Conservation (phyloP, 2,329 filamentous ascomycete genomes). For the Penicillium sp. region DNA sequence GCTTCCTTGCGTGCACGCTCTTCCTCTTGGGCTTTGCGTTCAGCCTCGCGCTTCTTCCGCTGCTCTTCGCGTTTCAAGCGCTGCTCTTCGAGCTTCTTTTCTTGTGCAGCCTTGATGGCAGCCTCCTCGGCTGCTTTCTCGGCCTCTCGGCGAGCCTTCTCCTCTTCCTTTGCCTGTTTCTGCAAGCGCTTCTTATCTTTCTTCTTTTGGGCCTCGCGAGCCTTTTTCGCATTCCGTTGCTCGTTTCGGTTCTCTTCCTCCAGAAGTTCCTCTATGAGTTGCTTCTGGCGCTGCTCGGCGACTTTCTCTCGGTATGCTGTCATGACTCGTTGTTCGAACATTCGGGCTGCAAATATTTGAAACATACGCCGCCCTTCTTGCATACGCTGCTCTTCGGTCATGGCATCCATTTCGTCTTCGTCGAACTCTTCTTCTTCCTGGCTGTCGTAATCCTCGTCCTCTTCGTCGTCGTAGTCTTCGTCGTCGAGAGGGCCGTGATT, state of each 20-base stretch:
- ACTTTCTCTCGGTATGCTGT: constrained; percentile 98
- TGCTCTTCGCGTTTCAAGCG: constrained; percentile 83
- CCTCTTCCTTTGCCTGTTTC: constrained; percentile 85
- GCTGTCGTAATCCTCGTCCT: constrained; percentile 66
- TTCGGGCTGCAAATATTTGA: constrained; percentile 96
- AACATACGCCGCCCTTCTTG: constrained; percentile 98
- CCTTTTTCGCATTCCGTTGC: constrained; percentile 86
- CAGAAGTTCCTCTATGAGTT: constrained; percentile 84
- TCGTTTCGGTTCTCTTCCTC: constrained; percentile 76
- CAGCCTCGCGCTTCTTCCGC: constrained; percentile 83
- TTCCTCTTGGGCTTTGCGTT: constrained; percentile 86
- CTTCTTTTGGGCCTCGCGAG: constrained; percentile 88
- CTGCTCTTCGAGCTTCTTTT: constrained; percentile 76
- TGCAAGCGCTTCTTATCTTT: constrained; percentile 91
- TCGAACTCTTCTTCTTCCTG: constrained; percentile 65
- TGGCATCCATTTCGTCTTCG: constrained; percentile 72
- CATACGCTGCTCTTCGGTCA: constrained; percentile 99
- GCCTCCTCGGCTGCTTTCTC: constrained; percentile 87
- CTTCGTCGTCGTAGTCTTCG: constrained; percentile 69
- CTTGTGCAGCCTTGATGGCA: constrained; percentile 70
- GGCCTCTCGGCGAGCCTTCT: constrained; percentile 81
- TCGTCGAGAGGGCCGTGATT: constrained; percentile 74
- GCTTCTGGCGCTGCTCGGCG: constrained; percentile 83
- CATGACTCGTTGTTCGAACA: constrained; percentile 97
- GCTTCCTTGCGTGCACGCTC: constrained; percentile 80